These are phyloP conservation scores for Kwoniella shivajii DNA, from an alignment of 1,284 basidiomycete genomes.

Conservation along the genomic window DNA sequence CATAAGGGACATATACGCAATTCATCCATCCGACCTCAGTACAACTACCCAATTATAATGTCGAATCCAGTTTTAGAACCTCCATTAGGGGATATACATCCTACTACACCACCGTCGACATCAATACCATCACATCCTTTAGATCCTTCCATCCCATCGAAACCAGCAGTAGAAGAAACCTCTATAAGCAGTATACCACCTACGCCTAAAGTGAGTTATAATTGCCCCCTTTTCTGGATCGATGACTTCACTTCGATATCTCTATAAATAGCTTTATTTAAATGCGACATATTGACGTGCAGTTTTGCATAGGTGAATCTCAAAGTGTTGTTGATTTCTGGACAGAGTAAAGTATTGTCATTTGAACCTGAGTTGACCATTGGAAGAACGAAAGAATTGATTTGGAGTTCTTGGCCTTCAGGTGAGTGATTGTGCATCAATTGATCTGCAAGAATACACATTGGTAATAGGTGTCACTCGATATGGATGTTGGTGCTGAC, in stretches of 20 bases:
- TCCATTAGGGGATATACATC: neutral
- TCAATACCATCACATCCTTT: constrained; percentile 8
- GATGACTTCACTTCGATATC: neutral
- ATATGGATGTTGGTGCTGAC: neutral
- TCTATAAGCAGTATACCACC: neutral
- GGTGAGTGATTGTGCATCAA: constrained; percentile 57
- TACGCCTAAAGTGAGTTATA: constrained; percentile 9
- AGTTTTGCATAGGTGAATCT: constrained; percentile 61
- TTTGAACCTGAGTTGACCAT: constrained; percentile 78
- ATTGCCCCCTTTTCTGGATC: neutral
- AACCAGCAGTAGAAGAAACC: neutral
- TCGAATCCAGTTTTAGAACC: neutral
- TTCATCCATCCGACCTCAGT: too few relatives aligned
- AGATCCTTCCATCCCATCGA: neutral
- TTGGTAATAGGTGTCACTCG: neutral
- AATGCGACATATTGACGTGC: neutral
- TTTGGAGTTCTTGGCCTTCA: constrained; percentile 79
- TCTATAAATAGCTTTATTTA: neutral
- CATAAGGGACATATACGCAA: too few relatives aligned
- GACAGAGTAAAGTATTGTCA: constrained; percentile 68
- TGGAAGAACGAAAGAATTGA: constrained; percentile 77
- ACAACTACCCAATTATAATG: too few relatives aligned
- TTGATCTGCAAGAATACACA: neutral
- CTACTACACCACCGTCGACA: neutral
- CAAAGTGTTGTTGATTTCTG: constrained; percentile 75